Conservation (phyloP, 2,329 filamentous ascomycete species). For the Elsinoe australis region DNA sequence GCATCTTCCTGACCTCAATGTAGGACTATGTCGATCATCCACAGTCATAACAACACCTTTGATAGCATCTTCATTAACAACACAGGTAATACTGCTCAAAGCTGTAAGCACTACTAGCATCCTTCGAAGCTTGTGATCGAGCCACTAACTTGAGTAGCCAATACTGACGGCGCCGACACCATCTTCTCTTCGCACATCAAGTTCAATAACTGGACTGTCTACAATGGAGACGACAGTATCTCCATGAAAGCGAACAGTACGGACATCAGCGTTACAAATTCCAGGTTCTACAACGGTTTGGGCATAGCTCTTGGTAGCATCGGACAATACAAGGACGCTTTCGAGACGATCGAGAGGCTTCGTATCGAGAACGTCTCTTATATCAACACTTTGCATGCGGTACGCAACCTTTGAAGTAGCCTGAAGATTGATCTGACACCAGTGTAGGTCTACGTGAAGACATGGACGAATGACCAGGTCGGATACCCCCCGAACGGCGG, state of each 20-base stretch:
- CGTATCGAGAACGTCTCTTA: slow-evolving; percentile 42
- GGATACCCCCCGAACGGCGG: slow-evolving; percentile 47
- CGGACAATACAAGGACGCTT: slow-evolving; percentile 45
- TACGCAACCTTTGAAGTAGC: slow-evolving; percentile 38
- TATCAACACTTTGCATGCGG: slow-evolving; percentile 32
- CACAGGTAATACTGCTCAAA: slow-evolving; percentile 23
- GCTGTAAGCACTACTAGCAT: no score
- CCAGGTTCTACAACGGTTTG: slow-evolving; percentile 43
- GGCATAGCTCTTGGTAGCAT: slow-evolving; percentile 53
- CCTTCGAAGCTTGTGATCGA: no score
- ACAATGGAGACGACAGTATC: slow-evolving; percentile 49
- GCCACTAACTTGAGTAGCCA: not conserved
- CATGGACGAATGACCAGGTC: slow-evolving; percentile 45
- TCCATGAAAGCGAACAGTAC: slow-evolving; percentile 50
- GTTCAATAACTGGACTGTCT: slow-evolving; percentile 44
- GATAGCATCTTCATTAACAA: slow-evolving; percentile 46
- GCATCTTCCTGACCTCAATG: not conserved
- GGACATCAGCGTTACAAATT: slow-evolving; percentile 46
- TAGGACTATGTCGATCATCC: slow-evolving; percentile 43
- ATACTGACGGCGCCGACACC: slow-evolving; percentile 48
- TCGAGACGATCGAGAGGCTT: slow-evolving; percentile 46
- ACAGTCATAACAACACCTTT: slow-evolving; percentile 39
- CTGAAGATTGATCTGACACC: no score
- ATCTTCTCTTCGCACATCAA: slow-evolving; percentile 47
- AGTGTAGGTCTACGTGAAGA: slow-evolving; percentile 52